Evolutionary conservation across 1,284 basidiomycete species (phyloP), one percentile per base, ranked within the genome.

Genomic region (Sphagnurus paluster): DNA sequence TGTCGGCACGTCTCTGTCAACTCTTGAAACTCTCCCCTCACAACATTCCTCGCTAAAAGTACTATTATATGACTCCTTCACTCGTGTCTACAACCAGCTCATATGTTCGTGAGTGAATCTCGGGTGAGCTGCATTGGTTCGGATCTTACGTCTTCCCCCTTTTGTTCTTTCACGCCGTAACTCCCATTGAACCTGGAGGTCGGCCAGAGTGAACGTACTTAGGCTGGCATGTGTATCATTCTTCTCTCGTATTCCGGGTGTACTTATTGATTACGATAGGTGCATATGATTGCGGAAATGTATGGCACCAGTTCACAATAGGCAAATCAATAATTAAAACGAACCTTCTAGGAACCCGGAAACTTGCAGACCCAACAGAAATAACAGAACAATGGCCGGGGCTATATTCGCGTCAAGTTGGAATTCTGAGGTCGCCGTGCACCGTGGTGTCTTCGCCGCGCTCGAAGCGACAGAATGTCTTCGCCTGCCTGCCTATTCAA

Each of bases 61-160:
- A 5, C 33, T 16, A 41, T 29, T 32, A 13, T 13, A 1, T 43
- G 39, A 41, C 23, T 43, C 34, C 42, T 29, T 25, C 30, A 5
- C 13, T 20, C 21, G 4, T n/a, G n/a, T n/a, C n/a, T n/a, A 14
- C 30, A 14, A 7, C 7, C 7, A 3, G 13, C 20, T 29, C 19
- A 41, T 32, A 21, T 21, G 1, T 30, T 14, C 21, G 13, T 25
- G 26, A 30, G 25, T 39, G n/a, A n/a, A n/a, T n/a, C n/a, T 36
- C 20, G 35, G 40, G 13, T 26, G 34, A 33, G 25, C 14, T 37
- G 39, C 14, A 41, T 36, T 48, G 35, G 32, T 32, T 37, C 48
- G 48, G 48, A 45, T 49, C 47, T 49, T 49, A 49, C 48, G 48
- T 49, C 40, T 42, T 32, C 42, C 28, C 38, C 46, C 32, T 44